Evolutionary conservation across 371 early-diverging fungal genomes (phyloP), one percentile per base, ranked within the genome.

Genomic region (Rhizopus delemar): DNA sequence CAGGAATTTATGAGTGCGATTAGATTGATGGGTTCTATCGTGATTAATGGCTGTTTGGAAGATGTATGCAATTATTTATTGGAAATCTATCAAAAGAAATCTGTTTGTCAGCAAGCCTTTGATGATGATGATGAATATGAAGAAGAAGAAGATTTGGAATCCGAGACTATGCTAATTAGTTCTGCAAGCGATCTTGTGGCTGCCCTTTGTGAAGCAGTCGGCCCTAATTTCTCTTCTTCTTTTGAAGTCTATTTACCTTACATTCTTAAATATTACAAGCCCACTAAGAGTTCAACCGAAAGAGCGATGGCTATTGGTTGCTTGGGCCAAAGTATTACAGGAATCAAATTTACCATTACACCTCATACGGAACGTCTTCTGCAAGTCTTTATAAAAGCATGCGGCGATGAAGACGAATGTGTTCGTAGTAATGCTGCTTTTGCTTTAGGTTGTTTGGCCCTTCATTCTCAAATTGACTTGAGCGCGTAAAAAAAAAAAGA

Each of bases 301-400:
- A 85, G 95, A 32, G 87, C 90, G 16, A 93, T 93, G 91, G 89
- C 92, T 4, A 81, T 92, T 38, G 93, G 93, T 8, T 88, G 89
- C 41, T 68, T 95, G 48, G 91, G 91, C 33, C 94, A 94, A 72
- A 80, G 88, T 16, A 76, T 86, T 28, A 77, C 73, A 41, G 90
- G 90, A 39, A 69, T 92, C 62, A 84, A 87, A 35, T 63, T 63
- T 3, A 86, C 80, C 1, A 79, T 90, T 28, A 84, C 92, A 34
- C 85, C 86, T 35, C 89, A 87, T 43, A 87, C 92, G 16, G 87
- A 89, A 54, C 78, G 72, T 9, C 56, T 86, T 16, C 67, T 81
- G 46, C 56, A 71, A 15, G 41, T 94, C n/a, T 86, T 93, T 62
- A 63, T 88, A 56, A 71, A 78, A 46, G 91, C 84, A 2, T 74